These are phyloP conservation scores for Acacia confusa DNA, from an alignment of 306 rosid species.

Conservation along the genomic window DNA sequence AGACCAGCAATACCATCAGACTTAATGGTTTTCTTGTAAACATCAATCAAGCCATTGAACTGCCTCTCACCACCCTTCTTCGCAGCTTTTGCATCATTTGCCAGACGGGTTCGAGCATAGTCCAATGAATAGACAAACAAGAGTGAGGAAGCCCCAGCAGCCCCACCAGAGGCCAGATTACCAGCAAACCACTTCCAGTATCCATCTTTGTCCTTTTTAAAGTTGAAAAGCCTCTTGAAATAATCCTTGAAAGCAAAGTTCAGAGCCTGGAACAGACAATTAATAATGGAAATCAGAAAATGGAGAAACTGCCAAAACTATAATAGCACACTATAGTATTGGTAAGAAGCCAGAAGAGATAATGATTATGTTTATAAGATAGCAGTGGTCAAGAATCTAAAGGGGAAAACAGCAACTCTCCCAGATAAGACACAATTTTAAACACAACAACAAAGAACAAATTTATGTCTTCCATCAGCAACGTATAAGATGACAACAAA, in stretches of 20 bases:
- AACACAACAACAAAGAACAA: neutral
- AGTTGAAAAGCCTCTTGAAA: slow-evolving; percentile 86
- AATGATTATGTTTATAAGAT: neutral
- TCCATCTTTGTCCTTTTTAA: slow-evolving; percentile 83
- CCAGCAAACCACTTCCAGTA: slow-evolving; percentile 98
- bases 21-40: slow-evolving; percentile 68
- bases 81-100: slow-evolving; percentile 82
- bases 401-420: neutral
- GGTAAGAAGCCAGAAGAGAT: neutral
- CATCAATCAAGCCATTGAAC: slow-evolving; percentile 83
- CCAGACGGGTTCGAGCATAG: slow-evolving; percentile 82
- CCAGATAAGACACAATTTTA: neutral
- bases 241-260: slow-evolving; percentile 94
- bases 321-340: neutral
- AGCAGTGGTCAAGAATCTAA: neutral
- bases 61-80: slow-evolving; percentile 92
- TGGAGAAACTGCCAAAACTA: neutral
- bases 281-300: neutral
- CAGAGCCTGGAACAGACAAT: slow-evolving; percentile 56
- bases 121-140: slow-evolving; percentile 80
- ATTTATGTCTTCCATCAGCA: neutral
- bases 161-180: slow-evolving; percentile 87
- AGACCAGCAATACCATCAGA: slow-evolving; percentile 90
- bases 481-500: neutral
- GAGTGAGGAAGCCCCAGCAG: slow-evolving; percentile 90